Evolutionary conservation across 331 rosid genomes (phyloP).

Genomic region (Quercus tomentella): DNA sequence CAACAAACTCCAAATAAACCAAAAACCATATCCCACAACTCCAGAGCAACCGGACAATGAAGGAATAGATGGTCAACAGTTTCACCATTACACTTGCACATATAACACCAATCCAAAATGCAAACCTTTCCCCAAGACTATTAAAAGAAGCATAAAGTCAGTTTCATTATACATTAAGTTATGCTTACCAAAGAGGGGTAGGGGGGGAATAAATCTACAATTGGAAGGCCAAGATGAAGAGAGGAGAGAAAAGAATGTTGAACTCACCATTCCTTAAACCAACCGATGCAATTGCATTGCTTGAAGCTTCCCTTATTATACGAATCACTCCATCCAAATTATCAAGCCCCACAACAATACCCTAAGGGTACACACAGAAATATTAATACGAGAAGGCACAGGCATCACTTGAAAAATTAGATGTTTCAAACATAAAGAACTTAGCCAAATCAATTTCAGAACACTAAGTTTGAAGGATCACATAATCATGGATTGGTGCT

Average conservation of each 20-base stretch:
- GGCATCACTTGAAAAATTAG: neutral
- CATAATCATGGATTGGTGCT: neutral
- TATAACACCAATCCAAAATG: too few species aligned
- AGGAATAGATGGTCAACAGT: too few species aligned
- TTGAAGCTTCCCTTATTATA: constrained; percentile 65
- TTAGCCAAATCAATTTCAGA: neutral
- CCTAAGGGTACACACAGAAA: constrained; percentile 41
- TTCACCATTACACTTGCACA: too few species aligned
- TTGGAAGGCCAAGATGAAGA: neutral
- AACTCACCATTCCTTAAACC: constrained; percentile 66
- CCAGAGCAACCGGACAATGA: too few species aligned
- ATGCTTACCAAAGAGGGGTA: neutral
- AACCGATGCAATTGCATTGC: constrained; percentile 63
- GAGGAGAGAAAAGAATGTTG: constrained; percentile 12
- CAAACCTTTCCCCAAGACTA: too few species aligned
- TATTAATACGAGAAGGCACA: constrained; percentile 3
- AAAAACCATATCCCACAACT: too few species aligned
- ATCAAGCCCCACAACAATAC: constrained; percentile 82
- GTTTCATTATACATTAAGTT: too few species aligned
- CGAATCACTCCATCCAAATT: constrained; percentile 79
- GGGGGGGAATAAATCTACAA: neutral
- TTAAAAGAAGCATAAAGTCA: neutral
- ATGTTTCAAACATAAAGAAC: neutral
- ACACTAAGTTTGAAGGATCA: neutral
- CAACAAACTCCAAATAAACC: too few species aligned